Conservation (phyloP, 83 land plant genomes). For the Larix sibirica region DNA sequence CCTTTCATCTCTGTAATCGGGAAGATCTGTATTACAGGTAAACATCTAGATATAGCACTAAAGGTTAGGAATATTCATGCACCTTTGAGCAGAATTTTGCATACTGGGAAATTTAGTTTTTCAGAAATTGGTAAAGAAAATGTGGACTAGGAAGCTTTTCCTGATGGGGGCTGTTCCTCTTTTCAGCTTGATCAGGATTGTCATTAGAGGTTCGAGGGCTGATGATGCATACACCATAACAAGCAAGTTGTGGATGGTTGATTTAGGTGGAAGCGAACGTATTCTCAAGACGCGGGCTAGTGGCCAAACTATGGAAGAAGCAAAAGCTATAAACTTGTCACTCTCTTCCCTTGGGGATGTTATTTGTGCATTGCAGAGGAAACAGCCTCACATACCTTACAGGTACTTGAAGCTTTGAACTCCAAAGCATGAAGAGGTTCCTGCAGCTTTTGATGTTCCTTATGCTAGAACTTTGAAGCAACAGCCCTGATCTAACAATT, state of each 20-base stretch:
- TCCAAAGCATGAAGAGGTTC: not conserved
- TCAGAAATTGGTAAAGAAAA: not conserved
- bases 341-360: conserved; percentile 93
- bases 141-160: conserved; percentile 24
- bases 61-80: not conserved
- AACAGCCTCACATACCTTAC: conserved; percentile 80
- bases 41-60: not conserved
- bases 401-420: conserved; percentile 38
- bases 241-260: conserved; percentile 91
- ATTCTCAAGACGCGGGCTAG: conserved; percentile 81
- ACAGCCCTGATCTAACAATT: not conserved
- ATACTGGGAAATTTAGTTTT: not conserved
- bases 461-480: conserved; percentile 8
- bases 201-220: conserved; percentile 34
- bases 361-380: conserved; percentile 76
- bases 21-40: not conserved
- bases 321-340: conserved; percentile 86
- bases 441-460: not conserved
- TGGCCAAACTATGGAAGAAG: conserved; percentile 88
- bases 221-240: conserved; percentile 17
- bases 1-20: not conserved
- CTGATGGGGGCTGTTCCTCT: conserved; percentile 23
- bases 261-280: conserved; percentile 94
- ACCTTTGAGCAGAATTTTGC: not conserved
- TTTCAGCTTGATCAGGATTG: conserved; percentile 77